Conservation (phyloP, 2,329 filamentous ascomycete species). For the Penicillium corylophilum region DNA sequence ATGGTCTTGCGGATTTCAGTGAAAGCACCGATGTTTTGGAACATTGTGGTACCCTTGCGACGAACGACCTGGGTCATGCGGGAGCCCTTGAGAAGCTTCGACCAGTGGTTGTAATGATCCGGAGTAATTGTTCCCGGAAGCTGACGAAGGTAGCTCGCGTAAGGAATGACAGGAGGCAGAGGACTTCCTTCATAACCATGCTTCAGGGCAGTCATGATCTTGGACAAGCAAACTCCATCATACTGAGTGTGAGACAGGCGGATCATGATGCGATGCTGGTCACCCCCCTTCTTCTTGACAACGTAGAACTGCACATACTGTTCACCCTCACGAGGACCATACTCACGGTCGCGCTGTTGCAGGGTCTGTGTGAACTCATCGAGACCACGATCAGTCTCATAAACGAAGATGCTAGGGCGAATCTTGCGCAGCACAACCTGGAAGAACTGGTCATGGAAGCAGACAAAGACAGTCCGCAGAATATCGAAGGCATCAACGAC, state of each 20-base stretch:
- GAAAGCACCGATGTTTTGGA: conserved; percentile 37
- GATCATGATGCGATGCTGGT: conserved; percentile 53
- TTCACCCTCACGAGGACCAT: conserved; percentile 58
- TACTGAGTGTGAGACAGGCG: conserved; percentile 69
- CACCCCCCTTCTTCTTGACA: conserved; percentile 43
- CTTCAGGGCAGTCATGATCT: conserved; percentile 61
- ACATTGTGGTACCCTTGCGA: conserved; percentile 34
- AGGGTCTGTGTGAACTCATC: conserved; percentile 55
- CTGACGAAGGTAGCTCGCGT: conserved; percentile 48
- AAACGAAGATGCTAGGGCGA: conserved; percentile 51
- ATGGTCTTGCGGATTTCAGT: conserved; percentile 38
- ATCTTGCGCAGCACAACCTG: conserved; percentile 60
- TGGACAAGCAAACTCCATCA: conserved; percentile 65
- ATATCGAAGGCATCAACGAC: conserved; percentile 64
- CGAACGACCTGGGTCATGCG: conserved; percentile 47
- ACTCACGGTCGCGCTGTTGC: conserved; percentile 57
- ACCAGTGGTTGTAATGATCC: conserved; percentile 61
- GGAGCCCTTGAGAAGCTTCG: conserved; percentile 56
- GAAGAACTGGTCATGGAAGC: conserved; percentile 51
- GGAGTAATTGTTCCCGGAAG: conserved; percentile 41
- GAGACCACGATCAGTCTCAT: conserved; percentile 53
- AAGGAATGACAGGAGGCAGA: conserved; percentile 43
- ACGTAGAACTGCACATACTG: conserved; percentile 62
- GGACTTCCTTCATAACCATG: conserved; percentile 50
- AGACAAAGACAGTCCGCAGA: conserved; percentile 64